Base-by-base conservation (phyloP, 2,329 filamentous ascomycete genomes). In the Xylaria sp. region DNA sequence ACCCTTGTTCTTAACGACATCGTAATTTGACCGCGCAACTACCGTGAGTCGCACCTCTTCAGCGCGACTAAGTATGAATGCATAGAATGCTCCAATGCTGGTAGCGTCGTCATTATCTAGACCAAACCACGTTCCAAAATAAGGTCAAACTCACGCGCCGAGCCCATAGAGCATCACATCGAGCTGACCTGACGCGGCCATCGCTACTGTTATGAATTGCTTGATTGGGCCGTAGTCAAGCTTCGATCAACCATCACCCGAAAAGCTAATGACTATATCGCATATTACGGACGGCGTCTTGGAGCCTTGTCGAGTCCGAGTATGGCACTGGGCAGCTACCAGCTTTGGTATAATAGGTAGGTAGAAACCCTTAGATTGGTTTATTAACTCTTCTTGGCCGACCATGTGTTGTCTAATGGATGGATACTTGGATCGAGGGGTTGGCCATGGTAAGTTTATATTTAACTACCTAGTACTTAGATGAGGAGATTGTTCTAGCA, bases 1-100 rank as follows among this genome's bases (percentile, higher is more conserved):
- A 9, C 88, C 88, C 36, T 82, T 80, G 12, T 77, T 75, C 59
- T 83, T 83, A 11, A 90, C 86, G 3, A 83, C 84, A 7, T 82
- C 78, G 77, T 87, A 89, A 75, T 90, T 90, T 0, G 87, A 89
- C 27, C 88, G 84, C 51, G 88, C 89, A 51, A 89, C 84, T 1
- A 88, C 86, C 0, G 87, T 89, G 24, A 90, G 82, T n/a, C 82
- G 78, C 19, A 86, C 81, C 32, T 81, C 77, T 2, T 80, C 69
- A 36, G 76, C 78, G 2, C 83, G 81, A 61, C 79, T 81, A 0
- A 88, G 73, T 42, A 88, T 82, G 67, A 87, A 88, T 7, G 85
- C 83, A 72, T 88, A 88, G 70, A 88, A 88, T 1, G 85, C 86
- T 32, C 86, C 86, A 60, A 88, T 87, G 0, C 85, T 87, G 54